These are phyloP conservation scores for Maudiozyma pseudohumilis DNA, from an alignment of 805 yeast genomes.

Conservation along the genomic window DNA sequence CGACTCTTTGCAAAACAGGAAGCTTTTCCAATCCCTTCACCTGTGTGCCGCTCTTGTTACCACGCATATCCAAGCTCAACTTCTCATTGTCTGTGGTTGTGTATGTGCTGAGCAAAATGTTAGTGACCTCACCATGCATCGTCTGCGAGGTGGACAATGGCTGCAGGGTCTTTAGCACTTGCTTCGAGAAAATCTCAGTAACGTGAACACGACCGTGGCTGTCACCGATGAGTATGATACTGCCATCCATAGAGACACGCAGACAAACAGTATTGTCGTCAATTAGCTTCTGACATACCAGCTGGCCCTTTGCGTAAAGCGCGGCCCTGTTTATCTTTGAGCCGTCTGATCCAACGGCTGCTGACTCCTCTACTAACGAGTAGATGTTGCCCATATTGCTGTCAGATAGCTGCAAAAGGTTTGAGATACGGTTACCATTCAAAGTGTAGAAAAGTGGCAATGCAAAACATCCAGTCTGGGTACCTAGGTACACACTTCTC, in stretches of 20 bases:
- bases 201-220: constrained; percentile 54
- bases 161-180: constrained; percentile 47
- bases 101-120: constrained; percentile 12
- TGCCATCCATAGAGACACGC: constrained; percentile 63
- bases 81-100: constrained; percentile 1
- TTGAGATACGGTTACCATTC: constrained; percentile 34
- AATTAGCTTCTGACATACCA: constrained; percentile 16
- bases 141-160: constrained; percentile 21
- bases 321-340: constrained; percentile 10
- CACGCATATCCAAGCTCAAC: background rate
- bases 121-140: constrained; percentile 21
- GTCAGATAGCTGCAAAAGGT: constrained; percentile 38
- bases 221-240: constrained; percentile 65
- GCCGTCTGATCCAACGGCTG: constrained; percentile 29
- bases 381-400: constrained; percentile 29
- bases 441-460: constrained; percentile 25
- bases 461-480: constrained; percentile 41
- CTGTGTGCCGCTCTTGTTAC: background rate
- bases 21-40: constrained; percentile 26
- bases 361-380: constrained; percentile 38
- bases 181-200: constrained; percentile 62
- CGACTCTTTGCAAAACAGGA: constrained; percentile 57
- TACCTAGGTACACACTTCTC: constrained; percentile 63
- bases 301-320: constrained; percentile 20
- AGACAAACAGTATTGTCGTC: constrained; percentile 40